Base-by-base conservation (phyloP, 164 flowering plant species). In the Hamamelis virginiana region DNA sequence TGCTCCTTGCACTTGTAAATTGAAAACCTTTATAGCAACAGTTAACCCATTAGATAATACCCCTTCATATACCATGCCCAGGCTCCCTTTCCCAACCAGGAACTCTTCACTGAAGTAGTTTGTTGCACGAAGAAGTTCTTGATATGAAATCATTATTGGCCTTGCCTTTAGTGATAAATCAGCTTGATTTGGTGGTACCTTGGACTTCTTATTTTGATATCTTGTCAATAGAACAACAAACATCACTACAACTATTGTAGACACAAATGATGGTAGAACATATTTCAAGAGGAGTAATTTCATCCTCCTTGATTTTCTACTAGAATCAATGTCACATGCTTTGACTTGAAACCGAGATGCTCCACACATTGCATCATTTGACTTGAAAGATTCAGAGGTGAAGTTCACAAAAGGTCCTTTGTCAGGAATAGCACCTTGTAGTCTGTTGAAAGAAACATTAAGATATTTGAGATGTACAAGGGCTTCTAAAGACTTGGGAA, bases 1-100 rank as follows among this genome's bases (percentile, higher is more conserved):
- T 21, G 52, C 65, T 6, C 38, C 65, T 8, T 62, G 19, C 8
- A 59, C 16, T 62, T 43, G 25, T 16, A 62, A 43, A 62, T 62
- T 22, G 18, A 62, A 44, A 45, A 62, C 65, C 47, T 62, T 62
- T 2, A 62, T 11, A 14, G 65, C 52, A 44, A 22, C 51, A 21
- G 1, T 19, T 15, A 44, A 5, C 52, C 65, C 65, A 44, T 33
- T 6, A 33, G 41, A 33, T 33, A 33, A 33, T 33, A 33, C 41
- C 41, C 41, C 41, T 33, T 33, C 41, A 6, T 33, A 33, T 2
- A 33, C 41, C 41, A 33, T 33, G 2, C 41, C 41, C 41, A 33
- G 41, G 22, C 51, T 44, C 16, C 65, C 65, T 27, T 15, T 19
- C 38, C 52, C 65, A 12, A 62, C 12, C 65, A 62, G 43, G 48